Base-by-base conservation (phyloP, 139 green algal genomes). In the Coelastrella sp. region DNA sequence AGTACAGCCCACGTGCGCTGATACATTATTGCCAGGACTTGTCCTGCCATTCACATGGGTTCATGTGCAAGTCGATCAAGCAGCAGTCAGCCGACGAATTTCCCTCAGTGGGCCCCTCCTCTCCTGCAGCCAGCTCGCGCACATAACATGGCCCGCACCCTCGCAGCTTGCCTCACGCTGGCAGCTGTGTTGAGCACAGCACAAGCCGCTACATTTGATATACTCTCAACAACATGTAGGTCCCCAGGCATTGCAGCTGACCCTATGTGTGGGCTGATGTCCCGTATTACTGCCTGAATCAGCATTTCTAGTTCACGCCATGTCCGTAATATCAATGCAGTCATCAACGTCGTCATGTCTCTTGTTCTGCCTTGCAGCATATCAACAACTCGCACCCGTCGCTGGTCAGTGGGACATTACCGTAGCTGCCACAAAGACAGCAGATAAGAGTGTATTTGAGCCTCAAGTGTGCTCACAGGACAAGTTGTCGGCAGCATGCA, bases 321-420 rank as follows among this genome's bases (percentile, higher is more conserved):
- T 3, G 35, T 49, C 35, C 35, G 3, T 49, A 49, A 49, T 49
- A 25, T 24, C 7, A 19, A 4, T 25, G 70, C 7, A 78, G 20
- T 78, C 4, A 24, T 19, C 4, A 25, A 78, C 8, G 15, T 78
- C 22, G 15, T 24, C 70, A 25, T 24, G 20, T 35, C 63, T 19
- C 8, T 80, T 57, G 11, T 80, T 58, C 20, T 19, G 63, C 6
- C 78, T 15, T 61, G 82, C 63, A 87, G 82, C 60, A 63, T 90
- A 90, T 25, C 80, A 68, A 9, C 76, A 90, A 65, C 78, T 90
- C 59, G 49, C 9, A 15, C 87, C 76, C 19, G 87, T 85, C 8
- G 65, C 24, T 25, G 75, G 75, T 17, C 87, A 90, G 60, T 90
- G 87, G 87, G 49, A 68, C 73, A 90, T 90, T 65, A 83, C 59